Evolutionary conservation across 1,284 basidiomycete genomes (phyloP), one percentile per base, ranked within the genome.

Genomic region (Trichosporon asahii): DNA sequence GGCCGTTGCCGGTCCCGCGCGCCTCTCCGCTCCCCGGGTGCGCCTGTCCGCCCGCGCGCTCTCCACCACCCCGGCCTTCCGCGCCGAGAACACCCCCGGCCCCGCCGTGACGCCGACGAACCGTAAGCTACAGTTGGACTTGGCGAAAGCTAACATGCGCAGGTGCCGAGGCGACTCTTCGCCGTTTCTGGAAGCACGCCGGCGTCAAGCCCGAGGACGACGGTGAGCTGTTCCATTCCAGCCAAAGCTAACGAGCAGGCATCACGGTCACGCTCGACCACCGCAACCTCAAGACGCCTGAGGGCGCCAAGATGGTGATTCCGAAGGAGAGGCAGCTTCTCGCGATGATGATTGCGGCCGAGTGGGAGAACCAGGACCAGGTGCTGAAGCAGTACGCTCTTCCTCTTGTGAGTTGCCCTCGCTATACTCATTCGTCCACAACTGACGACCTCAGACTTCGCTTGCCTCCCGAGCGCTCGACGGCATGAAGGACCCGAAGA

Each of bases 341-440:
- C 21, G 95, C 96, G 0, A 86, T 91, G 0, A 86, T 98, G 69
- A 90, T 99, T 74, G 95, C 95, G 11, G 88, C 91, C 70, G 96
- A 99, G 85, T 99, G 96, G 96, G 93, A 97, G 79, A 93, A 92
- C 79, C 96, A 98, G 85, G 89, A 90, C 69, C 89, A 86, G 25
- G 79, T 95, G 1, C 80, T 98, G 73, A 98, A 96, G 83, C 92
- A 92, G 35, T 93, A 97, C 81, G 90, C 94, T 0, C 84, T 99
- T 31, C 95, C 96, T 5, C 88, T 98, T 86, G 95, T 96, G 76
- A 73, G 88, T 83, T 67, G 64, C n/a, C n/a, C n/a, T 8, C 57
- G 9, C 23, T 18, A 9, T 33, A 8, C 0, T 7, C 4, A 3
- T 1, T 33, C 11, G 31, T 33, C 31, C 31, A 33, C 0, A 60